Conservation (phyloP, 2,329 filamentous ascomycete genomes). For the Sphaerulina populicola region DNA sequence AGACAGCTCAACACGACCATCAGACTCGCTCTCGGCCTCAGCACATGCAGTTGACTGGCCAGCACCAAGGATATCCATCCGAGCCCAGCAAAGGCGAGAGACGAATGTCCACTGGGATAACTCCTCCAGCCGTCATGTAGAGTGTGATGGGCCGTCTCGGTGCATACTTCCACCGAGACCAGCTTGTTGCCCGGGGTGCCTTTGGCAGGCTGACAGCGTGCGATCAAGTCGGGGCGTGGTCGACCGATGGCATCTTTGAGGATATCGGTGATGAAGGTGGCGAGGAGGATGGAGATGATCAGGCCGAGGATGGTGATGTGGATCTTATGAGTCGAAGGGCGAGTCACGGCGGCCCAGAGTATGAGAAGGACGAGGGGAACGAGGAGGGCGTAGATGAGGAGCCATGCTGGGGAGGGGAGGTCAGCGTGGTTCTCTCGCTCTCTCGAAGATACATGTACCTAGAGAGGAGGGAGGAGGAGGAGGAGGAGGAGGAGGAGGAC, state of each 20-base stretch:
- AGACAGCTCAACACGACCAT: slow-evolving; percentile 48
- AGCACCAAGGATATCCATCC: slow-evolving; percentile 55
- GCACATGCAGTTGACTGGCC: slow-evolving; percentile 55
- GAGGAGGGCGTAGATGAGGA: slow-evolving; percentile 69
- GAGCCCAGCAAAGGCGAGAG: slow-evolving; percentile 69
- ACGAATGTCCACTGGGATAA: slow-evolving; percentile 73
- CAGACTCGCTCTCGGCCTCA: slow-evolving; percentile 51
- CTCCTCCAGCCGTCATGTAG: slow-evolving; percentile 78
- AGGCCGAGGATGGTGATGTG: slow-evolving; percentile 81
- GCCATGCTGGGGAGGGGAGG: slow-evolving; percentile 46
- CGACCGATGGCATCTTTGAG: slow-evolving; percentile 82
- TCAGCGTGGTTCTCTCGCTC: background rate
- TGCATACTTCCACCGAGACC: slow-evolving; percentile 62
- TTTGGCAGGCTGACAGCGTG: slow-evolving; percentile 66
- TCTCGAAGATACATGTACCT: too few species aligned
- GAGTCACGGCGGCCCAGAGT: slow-evolving; percentile 54
- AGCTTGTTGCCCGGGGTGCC: slow-evolving; percentile 49
- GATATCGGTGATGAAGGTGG: slow-evolving; percentile 75
- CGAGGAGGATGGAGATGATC: slow-evolving; percentile 62
- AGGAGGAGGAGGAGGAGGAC: slow-evolving; percentile 35
- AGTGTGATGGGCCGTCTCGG: slow-evolving; percentile 57
- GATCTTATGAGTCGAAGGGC: slow-evolving; percentile 64
- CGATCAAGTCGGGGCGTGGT: slow-evolving; percentile 76
- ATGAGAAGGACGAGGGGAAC: slow-evolving; percentile 61
- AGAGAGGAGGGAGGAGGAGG: background rate